phyloP scores from a whole-genome alignment of 2,329 filamentous ascomycete genomes.

The Fusarium sarcochroum region DNA sequence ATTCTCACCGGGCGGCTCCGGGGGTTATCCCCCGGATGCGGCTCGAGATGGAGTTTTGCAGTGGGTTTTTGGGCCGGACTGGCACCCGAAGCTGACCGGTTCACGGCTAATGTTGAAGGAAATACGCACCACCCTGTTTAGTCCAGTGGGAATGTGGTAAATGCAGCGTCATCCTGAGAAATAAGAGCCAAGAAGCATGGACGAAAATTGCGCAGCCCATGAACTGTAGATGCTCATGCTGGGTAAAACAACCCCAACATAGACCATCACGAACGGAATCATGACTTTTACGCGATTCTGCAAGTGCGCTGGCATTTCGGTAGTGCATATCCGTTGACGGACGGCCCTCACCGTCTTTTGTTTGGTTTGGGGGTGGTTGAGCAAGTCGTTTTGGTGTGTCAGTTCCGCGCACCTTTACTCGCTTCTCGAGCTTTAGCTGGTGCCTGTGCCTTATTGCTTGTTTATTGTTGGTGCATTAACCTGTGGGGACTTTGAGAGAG shows the following conservation, averaged over 20 bases:
- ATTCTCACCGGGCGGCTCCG: conserved; percentile 31
- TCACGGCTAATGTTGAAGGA: conserved; percentile 12
- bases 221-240: not conserved
- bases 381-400: conserved; percentile 4
- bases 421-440: conserved; percentile 13
- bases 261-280: conserved; percentile 1
- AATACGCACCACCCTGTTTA: conserved; percentile 23
- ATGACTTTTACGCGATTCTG: conserved; percentile 22
- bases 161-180: conserved; percentile 20
- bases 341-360: conserved; percentile 42
- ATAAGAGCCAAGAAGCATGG: conserved; percentile 5
- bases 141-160: conserved; percentile 6
- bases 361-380: conserved; percentile 6
- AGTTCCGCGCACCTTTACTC: conserved; percentile 23
- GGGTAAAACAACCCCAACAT: not conserved
- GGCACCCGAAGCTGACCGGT: conserved; percentile 10
- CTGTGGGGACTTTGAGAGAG: conserved; percentile 28
- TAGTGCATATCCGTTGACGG: conserved; percentile 31
- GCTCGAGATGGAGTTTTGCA: conserved; percentile 14
- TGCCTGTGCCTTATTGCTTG: conserved; percentile 34
- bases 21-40: conserved; percentile 38
- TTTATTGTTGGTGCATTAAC: conserved; percentile 36
- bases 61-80: conserved; percentile 10
- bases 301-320: conserved; percentile 27
- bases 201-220: not conserved